Conservation (phyloP, 2,329 filamentous ascomycete genomes). For the Xylogone sp. region DNA sequence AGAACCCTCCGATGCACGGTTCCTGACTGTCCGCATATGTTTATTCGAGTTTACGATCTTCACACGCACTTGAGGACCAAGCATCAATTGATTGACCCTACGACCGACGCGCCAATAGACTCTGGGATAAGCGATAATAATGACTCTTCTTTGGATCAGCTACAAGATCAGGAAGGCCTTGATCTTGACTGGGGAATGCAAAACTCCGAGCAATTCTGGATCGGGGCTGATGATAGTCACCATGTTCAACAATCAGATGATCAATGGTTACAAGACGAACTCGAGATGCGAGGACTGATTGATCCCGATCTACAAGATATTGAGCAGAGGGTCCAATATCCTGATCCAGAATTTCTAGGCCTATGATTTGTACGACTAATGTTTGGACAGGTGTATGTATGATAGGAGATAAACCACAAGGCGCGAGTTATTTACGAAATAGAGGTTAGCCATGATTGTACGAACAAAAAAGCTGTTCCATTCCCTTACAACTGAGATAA, state of each 20-base stretch:
- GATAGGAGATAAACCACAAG: no score
- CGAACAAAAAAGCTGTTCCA: background rate
- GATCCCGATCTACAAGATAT: slow-evolving; percentile 8
- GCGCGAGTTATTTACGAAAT: background rate
- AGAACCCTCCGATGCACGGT: slow-evolving; percentile 49
- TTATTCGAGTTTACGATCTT: slow-evolving; percentile 54
- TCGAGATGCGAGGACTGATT: slow-evolving; percentile 26
- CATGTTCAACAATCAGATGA: slow-evolving; percentile 4
- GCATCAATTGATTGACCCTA: slow-evolving; percentile 21
- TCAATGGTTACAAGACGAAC: slow-evolving; percentile 19
- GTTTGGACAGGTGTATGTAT: background rate
- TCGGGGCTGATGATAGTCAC: slow-evolving; percentile 17
- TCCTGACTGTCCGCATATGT: slow-evolving; percentile 46
- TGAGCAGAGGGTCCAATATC: background rate
- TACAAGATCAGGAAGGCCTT: slow-evolving; percentile 1
- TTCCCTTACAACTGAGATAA: background rate
- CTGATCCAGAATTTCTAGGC: background rate
- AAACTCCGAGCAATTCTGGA: slow-evolving; percentile 22
- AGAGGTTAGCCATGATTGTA: background rate
- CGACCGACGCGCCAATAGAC: background rate
- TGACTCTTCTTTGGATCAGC: slow-evolving; percentile 1
- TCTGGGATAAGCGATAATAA: background rate
- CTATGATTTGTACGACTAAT: background rate
- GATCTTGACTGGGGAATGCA: slow-evolving; percentile 26
- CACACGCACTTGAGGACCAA: slow-evolving; percentile 49